Base-by-base conservation (phyloP, 73 alveolate species). In the Stentor roeselii region DNA sequence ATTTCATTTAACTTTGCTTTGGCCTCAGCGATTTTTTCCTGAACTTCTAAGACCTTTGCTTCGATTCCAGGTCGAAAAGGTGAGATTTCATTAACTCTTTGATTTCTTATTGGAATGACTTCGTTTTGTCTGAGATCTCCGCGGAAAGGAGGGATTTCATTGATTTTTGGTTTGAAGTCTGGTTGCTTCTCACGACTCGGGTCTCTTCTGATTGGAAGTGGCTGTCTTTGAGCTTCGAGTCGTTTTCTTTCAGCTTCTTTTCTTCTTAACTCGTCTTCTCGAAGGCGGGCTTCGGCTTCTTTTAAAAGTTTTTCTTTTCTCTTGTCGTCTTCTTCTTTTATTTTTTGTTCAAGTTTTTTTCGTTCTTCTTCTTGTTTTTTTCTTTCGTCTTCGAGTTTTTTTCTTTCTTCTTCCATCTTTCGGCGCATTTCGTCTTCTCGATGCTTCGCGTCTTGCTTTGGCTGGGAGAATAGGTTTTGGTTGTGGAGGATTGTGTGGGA, bases 401-500 rank as follows among this genome's bases (percentile, higher is more conserved):
- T n/a, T n/a, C 61, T 42, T 42, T 42, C 61, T 42, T 58, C 74
- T 58, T 58, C 35, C 15, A 58, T 58, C 34, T 67, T 67, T 67
- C 34, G 37, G 1, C 42, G 50, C n/a, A 67, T n/a, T 32, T 67
- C 80, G 21, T 67, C n/a, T 67, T 67, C 37, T 1, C 37, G 37
- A 2, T n/a, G 27, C 34, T 67, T 67, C 34, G 34, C 21, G 1
- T 21, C 80, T 67, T 67, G 41, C 11, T 67, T 67, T 67, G 21
- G 21, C 80, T 67, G 84, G 21, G 67, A 50, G n/a, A 37, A 76
- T 6, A 76, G 31, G 85, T 76, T 39, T 76, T 76, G 60, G n/a
- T 76, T 39, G 39, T 76, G 84, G 21, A 76, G n/a, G n/a, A 76
- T 76, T 2, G 84, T 76, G 39, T 76, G 84, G 6, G 75, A 37